Base-by-base conservation (phyloP, 345 rosid species). In the Conringia planisiliqua region DNA sequence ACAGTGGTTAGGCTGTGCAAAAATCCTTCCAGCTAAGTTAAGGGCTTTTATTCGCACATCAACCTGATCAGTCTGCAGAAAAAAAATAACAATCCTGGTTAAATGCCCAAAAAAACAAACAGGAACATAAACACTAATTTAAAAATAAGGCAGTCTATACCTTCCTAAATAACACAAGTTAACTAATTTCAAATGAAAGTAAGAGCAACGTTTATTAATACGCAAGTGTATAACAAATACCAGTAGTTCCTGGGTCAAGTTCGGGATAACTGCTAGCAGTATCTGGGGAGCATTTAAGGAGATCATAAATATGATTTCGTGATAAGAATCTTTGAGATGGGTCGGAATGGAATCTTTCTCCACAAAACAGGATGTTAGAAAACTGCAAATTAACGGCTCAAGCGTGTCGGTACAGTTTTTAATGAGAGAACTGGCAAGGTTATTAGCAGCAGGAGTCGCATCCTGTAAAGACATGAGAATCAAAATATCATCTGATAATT, bases 21-120 rank as follows among this genome's bases (percentile, higher is more conserved):
- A 78, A 54, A 91, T 85, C 81, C 84, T 86, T 80, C 95, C 97
- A 66, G 85, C 70, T 83, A 94, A 84, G 66, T 76, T 87, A 71
- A 90, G 86, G 55, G 97, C 96, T 83, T 89, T 94, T 81, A 90
- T 82, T 75, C 97, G 88, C 60, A 87, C 86, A 74, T 94, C 96
- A 35, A 90, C 97, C 82, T 90, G 97, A 84, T 91, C 97, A 75
- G 87, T 82, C 98, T 93, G 81, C 58, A 63, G 66, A 70, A 10
- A 44, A 22, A 78, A 54, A 73, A 66, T 57, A 71, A 46, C 39
- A 58, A 26, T 36, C 62, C 72, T 47, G 10, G 47, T 77, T 55
- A 71, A 38, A 46, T 55, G 14, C 56, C 71, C 36, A 18, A 62
- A 35, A 33, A 62, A 64, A 35, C 14, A 16, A 71, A 40, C 58